Conservation (phyloP, 345 rosid species). For the Erodium maritimum region DNA sequence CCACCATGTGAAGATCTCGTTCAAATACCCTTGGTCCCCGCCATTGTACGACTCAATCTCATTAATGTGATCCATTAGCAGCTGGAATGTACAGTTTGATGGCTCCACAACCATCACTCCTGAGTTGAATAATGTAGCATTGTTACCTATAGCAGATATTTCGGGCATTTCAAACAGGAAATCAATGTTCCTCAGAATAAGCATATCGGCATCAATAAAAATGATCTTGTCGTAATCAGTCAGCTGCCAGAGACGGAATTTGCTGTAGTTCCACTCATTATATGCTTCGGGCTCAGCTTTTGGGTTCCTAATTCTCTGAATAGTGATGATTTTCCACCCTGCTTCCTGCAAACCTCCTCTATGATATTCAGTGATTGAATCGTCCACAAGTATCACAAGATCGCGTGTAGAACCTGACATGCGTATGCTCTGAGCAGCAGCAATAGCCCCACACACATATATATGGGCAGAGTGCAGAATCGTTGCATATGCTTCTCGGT, state of each 20-base stretch:
- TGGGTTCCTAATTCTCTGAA: slow-evolving; percentile 73
- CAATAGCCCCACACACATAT: slow-evolving; percentile 83
- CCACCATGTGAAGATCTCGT: slow-evolving; percentile 97
- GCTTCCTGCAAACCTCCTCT: slow-evolving; percentile 67
- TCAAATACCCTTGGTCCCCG: slow-evolving; percentile 85
- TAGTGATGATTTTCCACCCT: slow-evolving; percentile 75
- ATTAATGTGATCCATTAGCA: slow-evolving; percentile 71
- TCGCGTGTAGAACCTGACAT: slow-evolving; percentile 84
- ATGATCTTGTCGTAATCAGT: slow-evolving; percentile 77
- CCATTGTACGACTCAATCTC: slow-evolving; percentile 86
- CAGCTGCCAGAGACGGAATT: slow-evolving; percentile 88
- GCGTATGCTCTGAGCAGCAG: slow-evolving; percentile 80
- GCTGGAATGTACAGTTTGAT: slow-evolving; percentile 67
- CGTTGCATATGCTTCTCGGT: slow-evolving; percentile 75
- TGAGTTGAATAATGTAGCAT: slow-evolving; percentile 72
- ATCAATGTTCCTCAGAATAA: slow-evolving; percentile 73
- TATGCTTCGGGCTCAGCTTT: slow-evolving; percentile 68
- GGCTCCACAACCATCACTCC: slow-evolving; percentile 87
- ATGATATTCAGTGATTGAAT: slow-evolving; percentile 53
- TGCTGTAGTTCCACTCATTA: slow-evolving; percentile 90
- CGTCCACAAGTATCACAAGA: slow-evolving; percentile 76
- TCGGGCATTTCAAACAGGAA: slow-evolving; percentile 85
- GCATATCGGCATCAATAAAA: slow-evolving; percentile 81
- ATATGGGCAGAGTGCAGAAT: slow-evolving; percentile 76
- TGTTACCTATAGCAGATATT: slow-evolving; percentile 67